A percentile compares a stretch with the other conserved stretches of the same genome.
Evolutionary conservation across 768 basidiomycete genomes (phyloP).

Genomic region (Lenzites betulinus): DNA sequence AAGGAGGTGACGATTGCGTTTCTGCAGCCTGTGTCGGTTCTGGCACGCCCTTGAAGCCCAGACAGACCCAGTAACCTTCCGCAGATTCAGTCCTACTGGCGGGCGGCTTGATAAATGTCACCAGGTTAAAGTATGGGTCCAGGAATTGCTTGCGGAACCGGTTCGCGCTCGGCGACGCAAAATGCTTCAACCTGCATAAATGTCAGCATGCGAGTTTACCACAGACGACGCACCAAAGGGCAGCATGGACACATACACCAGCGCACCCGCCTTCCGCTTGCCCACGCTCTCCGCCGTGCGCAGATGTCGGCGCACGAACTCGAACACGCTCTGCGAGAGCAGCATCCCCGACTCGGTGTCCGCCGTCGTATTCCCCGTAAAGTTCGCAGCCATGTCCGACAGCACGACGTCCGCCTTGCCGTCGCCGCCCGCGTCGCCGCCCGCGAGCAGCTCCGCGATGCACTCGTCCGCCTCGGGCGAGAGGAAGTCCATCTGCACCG

Average conservation of each 20-base stretch:
- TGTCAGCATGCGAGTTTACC: background rate
- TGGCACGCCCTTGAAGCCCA: slow-evolving; percentile 55
- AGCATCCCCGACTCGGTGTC: slow-evolving; percentile 73
- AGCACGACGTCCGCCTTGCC: slow-evolving; percentile 76
- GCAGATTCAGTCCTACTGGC: slow-evolving; percentile 76
- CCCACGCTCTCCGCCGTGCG: slow-evolving; percentile 47
- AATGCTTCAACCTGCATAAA: slow-evolving; percentile 74
- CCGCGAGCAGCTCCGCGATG: slow-evolving; percentile 44
- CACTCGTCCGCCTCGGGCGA: slow-evolving; percentile 46
- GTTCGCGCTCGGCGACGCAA: slow-evolving; percentile 70
- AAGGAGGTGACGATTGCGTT: too few species aligned
- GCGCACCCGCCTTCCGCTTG: slow-evolving; percentile 47
- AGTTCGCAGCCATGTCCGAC: slow-evolving; percentile 89
- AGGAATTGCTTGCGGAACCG: slow-evolving; percentile 64
- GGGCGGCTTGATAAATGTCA: slow-evolving; percentile 77
- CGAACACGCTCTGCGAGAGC: slow-evolving; percentile 72
- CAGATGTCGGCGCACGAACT: slow-evolving; percentile 61
- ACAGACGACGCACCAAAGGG: slow-evolving; percentile 8
- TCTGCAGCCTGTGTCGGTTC: background rate
- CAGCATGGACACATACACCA: slow-evolving; percentile 49
- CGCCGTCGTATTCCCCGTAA: slow-evolving; percentile 63
- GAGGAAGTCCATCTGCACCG: slow-evolving; percentile 81
- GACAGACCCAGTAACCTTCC: slow-evolving; percentile 87
- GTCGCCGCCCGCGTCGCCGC: slow-evolving; percentile 33
- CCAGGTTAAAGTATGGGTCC: slow-evolving; percentile 62